Conservation (phyloP, 2,329 filamentous ascomycete species). For the Parasarocladium wereldwijsianum region DNA sequence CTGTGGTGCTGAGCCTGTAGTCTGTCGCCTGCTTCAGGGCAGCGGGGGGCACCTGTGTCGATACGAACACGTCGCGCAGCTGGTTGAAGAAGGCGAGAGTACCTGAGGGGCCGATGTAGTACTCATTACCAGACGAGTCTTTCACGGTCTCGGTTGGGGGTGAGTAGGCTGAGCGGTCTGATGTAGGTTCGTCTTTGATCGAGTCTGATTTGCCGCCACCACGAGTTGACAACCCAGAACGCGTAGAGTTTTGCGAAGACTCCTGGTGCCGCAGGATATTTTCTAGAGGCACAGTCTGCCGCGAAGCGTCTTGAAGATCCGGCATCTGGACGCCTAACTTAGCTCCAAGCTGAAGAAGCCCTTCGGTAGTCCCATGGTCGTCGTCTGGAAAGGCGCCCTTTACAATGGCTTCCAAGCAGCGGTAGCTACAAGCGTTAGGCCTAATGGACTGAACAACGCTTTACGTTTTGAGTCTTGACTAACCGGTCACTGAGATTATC, state of each 20-base stretch:
- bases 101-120: slow-evolving; percentile 22
- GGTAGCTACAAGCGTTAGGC: slow-evolving; percentile 10
- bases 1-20: slow-evolving; percentile 8
- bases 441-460: not conserved
- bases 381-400: slow-evolving; percentile 19
- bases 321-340: slow-evolving; percentile 20
- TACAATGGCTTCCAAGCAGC: slow-evolving; percentile 21
- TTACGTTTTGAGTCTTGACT: slow-evolving; percentile 5
- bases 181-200: slow-evolving; percentile 1
- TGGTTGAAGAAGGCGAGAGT: slow-evolving; percentile 20
- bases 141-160: slow-evolving; percentile 3
- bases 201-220: slow-evolving; percentile 1
- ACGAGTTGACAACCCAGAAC: no score
- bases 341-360: slow-evolving; percentile 16
- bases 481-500: slow-evolving; percentile 21
- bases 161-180: no score
- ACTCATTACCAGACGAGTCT: slow-evolving; percentile 18
- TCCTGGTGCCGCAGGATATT: slow-evolving; percentile 7
- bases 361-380: slow-evolving; percentile 12
- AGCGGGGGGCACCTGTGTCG: not conserved
- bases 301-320: slow-evolving; percentile 10
- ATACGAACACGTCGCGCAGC: slow-evolving; percentile 11
- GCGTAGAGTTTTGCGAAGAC: not conserved
- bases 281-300: slow-evolving; percentile 7
- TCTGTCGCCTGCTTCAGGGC: not conserved